Base-by-base conservation (phyloP, 176 grass and related monocot genomes). In the Zoysia japonica region DNA sequence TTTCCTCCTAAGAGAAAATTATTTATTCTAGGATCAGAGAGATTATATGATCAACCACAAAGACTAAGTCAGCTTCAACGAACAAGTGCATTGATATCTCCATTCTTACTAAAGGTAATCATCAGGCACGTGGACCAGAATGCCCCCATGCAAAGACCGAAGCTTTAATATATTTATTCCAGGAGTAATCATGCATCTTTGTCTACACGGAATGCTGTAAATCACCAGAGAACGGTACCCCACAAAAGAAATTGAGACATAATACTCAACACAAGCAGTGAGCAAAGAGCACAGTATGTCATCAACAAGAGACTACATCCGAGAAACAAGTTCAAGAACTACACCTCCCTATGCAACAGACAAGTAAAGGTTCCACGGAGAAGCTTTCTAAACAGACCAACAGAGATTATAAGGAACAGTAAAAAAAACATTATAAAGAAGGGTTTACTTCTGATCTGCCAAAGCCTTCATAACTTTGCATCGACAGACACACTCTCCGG, bases 391-490 rank as follows among this genome's bases (percentile, higher is more conserved):
- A 48, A 61, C 1, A 47, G 17, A 28, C 38, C 38, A 53, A 14
- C 2, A 60, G 35, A 40, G 16, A 60, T 49, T 44, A 16, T 47
- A 20, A 49, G 14, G 28, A 28, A 28, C 43, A 45, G 43, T 45
- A 45, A 47, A 35, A 35, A 59, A 28, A 28, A 28, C 28, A 28
- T 28, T 28, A 28, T 28, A 28, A 28, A 28, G 11, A 3, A 13
- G 35, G 28, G 28, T 1, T 17, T 49, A 65, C 75, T 65, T 77
- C 60, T 13, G 48, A 79, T 15, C 67, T 71, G 53, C 67, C 61
- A 37, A 15, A 19, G 82, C 82, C 74, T 84, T 84, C 82, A 84
- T 84, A 70, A 61, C 17, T 76, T 48, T 71, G 65, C 43, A 77
- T 84, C 64, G 50, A 68, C 65, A 84, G 43, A 36, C 3, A 5